These are phyloP conservation scores for Nemania sp. DNA, from an alignment of 2,329 filamentous ascomycete genomes.

Conservation along the genomic window DNA sequence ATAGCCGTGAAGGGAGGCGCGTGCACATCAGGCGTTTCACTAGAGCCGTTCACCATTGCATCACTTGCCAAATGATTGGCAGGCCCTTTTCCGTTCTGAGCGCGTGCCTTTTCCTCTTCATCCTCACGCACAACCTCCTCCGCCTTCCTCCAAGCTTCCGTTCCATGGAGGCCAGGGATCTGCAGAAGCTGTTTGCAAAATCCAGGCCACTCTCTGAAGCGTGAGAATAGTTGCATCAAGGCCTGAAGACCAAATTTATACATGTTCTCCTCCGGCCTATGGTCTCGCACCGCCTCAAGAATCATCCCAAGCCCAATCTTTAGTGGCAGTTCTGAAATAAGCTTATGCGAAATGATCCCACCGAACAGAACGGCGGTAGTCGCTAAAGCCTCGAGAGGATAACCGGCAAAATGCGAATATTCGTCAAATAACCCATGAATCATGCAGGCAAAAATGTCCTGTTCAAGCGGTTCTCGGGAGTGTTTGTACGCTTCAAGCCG, in stretches of 20 bases:
- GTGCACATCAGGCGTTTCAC: conserved; percentile 69
- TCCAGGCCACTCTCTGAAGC: conserved; percentile 92
- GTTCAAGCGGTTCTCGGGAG: conserved; percentile 80
- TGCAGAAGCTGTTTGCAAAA: conserved; percentile 86
- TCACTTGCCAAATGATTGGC: conserved; percentile 49
- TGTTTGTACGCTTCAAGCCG: conserved; percentile 86
- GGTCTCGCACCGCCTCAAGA: conserved; percentile 89
- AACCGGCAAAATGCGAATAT: conserved; percentile 92
- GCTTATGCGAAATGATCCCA: conserved; percentile 90
- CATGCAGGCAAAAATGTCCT: conserved; percentile 98
- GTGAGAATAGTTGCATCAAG: conserved; percentile 81
- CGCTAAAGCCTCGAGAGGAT: conserved; percentile 92
- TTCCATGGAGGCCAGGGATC: conserved; percentile 80
- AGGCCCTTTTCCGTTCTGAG: conserved; percentile 56
- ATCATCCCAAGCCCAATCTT: conserved; percentile 98
- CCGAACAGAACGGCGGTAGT: conserved; percentile 97
- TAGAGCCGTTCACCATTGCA: conserved; percentile 69
- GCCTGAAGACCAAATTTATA: conserved; percentile 98
- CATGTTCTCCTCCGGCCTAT: conserved; percentile 83
- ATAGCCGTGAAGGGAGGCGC: conserved; percentile 78
- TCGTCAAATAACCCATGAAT: conserved; percentile 97
- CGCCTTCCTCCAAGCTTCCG: conserved; percentile 81
- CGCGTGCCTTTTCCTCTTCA: conserved; percentile 62
- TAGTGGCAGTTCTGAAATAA: conserved; percentile 86
- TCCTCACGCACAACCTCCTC: conserved; percentile 77